Percentiles rank a stretch among this genome's conserved stretches.
Conservation (phyloP, 1,284 basidiomycete species). For the Mycena citricolor region DNA sequence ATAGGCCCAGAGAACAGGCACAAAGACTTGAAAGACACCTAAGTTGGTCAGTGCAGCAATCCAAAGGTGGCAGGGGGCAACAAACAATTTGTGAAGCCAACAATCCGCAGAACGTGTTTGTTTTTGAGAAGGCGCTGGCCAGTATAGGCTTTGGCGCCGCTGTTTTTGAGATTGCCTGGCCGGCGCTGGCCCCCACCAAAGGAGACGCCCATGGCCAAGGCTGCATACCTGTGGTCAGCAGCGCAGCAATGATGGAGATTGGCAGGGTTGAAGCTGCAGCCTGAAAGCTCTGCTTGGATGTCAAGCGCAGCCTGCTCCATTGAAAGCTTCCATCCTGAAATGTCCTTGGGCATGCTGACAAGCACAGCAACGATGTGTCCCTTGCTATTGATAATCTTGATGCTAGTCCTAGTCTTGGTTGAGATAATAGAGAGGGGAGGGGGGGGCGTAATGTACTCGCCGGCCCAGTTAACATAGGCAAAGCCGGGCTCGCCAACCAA, state of each 20-base stretch:
- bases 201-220: background rate
- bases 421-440: background rate
- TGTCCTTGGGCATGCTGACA: slow-evolving; percentile 1
- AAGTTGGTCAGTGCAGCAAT: too few species aligned
- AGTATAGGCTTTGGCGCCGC: too few species aligned
- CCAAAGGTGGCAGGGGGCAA: too few species aligned
- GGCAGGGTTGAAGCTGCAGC: too few species aligned
- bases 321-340: slow-evolving; percentile 2
- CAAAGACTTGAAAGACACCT: background rate
- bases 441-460: background rate
- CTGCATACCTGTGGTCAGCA: too few species aligned
- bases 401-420: background rate
- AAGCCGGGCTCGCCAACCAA: slow-evolving; percentile 3
- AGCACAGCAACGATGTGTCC: slow-evolving; percentile 8
- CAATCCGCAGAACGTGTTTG: too few species aligned
- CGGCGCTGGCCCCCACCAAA: slow-evolving; percentile 4
- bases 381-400: slow-evolving; percentile 1
- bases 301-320: too few species aligned
- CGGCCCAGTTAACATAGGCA: slow-evolving; percentile 5
- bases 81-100: too few species aligned
- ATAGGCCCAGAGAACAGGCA: background rate
- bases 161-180: slow-evolving; percentile 2
- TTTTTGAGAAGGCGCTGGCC: too few species aligned
- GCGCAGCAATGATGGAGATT: too few species aligned
- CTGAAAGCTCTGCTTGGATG: too few species aligned